Percentiles rank a stretch among this genome's conserved stretches.
These are phyloP conservation scores for Haplographium delicatum DNA, from an alignment of 495 filamentous ascomycete species.

Conservation along the genomic window DNA sequence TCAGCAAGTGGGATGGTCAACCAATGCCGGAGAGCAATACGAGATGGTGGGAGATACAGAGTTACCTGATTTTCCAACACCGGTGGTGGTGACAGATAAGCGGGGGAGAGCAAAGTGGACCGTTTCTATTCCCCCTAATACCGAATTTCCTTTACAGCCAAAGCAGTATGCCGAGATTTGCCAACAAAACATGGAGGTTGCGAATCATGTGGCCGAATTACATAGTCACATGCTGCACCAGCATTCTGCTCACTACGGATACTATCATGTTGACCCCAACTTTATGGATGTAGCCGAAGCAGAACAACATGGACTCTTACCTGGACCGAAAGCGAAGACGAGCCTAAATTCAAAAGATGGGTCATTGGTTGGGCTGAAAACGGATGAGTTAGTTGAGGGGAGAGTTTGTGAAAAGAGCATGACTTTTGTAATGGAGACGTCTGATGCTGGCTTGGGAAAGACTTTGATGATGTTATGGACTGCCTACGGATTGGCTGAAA, in stretches of 20 bases:
- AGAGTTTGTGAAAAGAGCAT: conserved; percentile 58
- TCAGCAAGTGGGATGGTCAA: conserved; percentile 29
- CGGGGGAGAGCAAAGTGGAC: conserved; percentile 60
- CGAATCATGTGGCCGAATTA: conserved; percentile 43
- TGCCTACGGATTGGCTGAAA: conserved; percentile 66
- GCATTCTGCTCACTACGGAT: conserved; percentile 39
- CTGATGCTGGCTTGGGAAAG: conserved; percentile 62
- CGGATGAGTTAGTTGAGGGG: conserved; percentile 31
- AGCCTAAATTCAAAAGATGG: conserved; percentile 23
- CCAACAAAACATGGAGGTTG: conserved; percentile 47
- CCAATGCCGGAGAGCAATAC: conserved; percentile 31
- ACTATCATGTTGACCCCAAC: conserved; percentile 54
- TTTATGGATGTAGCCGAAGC: conserved; percentile 67
- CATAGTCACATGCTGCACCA: conserved; percentile 33
- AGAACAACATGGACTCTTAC: conserved; percentile 49
- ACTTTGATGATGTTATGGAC: conserved; percentile 69
- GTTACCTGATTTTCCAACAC: conserved; percentile 51
- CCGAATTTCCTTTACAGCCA: conserved; percentile 52
- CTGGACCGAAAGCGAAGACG: conserved; percentile 25
- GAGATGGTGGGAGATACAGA: conserved; percentile 47
- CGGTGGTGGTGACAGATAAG: conserved; percentile 52
- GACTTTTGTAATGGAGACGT: conserved; percentile 64
- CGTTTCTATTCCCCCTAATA: conserved; percentile 55
- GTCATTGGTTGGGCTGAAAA: conserved; percentile 32
- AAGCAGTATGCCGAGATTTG: conserved; percentile 58